Evolutionary conservation across 78 protist species (phyloP).

Genomic region (Cavenderia fasciculata): DNA sequence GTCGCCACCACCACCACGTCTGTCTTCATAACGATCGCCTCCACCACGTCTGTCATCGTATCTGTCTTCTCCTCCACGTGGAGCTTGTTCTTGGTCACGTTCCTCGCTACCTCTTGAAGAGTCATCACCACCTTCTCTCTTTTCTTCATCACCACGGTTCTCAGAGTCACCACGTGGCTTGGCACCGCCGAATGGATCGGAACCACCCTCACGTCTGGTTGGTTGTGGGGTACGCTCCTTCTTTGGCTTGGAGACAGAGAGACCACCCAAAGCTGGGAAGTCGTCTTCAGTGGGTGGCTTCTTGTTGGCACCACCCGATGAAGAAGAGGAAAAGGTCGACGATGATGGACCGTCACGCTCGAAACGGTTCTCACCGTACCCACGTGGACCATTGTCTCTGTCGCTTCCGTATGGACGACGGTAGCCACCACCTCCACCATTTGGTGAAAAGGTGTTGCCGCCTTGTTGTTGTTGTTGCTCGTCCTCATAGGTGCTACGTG

Average conservation of each 20-base stretch:
- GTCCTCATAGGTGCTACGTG: constrained; percentile 1
- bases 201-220: background rate
- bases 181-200: constrained; percentile 59
- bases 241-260: constrained; percentile 6
- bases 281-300: constrained; percentile 46
- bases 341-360: background rate
- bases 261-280: constrained; percentile 69
- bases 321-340: background rate
- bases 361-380: background rate
- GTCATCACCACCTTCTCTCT: constrained; percentile 9
- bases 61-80: constrained; percentile 25
- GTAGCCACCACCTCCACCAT: constrained; percentile 21
- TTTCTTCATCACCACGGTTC: background rate
- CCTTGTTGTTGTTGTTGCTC: background rate
- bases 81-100: background rate
- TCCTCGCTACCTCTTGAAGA: background rate
- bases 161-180: constrained; percentile 28
- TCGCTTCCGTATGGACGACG: background rate
- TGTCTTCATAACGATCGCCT: constrained; percentile 2
- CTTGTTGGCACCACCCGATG: background rate
- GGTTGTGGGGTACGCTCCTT: background rate
- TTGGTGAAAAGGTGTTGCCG: background rate
- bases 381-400: background rate
- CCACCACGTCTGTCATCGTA: constrained; percentile 26
- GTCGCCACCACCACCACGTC: background rate